Conservation (phyloP, 1,139 yeast genomes). For the Pichia sp. region DNA sequence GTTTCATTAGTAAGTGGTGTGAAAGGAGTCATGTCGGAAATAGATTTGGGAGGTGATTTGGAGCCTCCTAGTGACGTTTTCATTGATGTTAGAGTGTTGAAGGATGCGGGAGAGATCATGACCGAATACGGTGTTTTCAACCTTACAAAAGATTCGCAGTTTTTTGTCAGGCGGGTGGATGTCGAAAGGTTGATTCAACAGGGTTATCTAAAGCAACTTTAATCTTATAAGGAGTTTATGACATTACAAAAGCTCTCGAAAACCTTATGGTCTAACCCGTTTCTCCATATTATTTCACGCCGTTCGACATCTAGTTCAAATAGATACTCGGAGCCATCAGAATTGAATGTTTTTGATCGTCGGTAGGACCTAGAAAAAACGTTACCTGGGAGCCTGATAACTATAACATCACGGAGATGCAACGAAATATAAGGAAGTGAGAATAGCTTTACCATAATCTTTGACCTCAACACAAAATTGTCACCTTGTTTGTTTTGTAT, state of each 20-base stretch:
- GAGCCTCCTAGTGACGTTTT: constrained; percentile 90
- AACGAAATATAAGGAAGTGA: constrained; percentile 10
- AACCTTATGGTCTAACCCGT: constrained; percentile 23
- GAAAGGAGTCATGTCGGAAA: constrained; percentile 74
- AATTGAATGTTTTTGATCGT: constrained; percentile 11
- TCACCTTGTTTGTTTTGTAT: not conserved
- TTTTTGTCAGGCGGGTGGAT: constrained; percentile 88
- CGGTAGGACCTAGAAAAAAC: constrained; percentile 27
- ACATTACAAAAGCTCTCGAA: constrained; percentile 30
- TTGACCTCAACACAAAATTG: not conserved
- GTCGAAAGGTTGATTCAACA: constrained; percentile 92
- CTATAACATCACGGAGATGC: not conserved
- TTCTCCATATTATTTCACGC: constrained; percentile 21
- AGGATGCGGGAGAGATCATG: constrained; percentile 95
- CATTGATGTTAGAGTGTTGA: constrained; percentile 86
- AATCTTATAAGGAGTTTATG: constrained; percentile 15
- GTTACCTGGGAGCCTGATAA: constrained; percentile 13
- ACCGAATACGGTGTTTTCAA: constrained; percentile 97
- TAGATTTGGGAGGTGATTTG: constrained; percentile 84
- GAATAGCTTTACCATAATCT: not conserved
- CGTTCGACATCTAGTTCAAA: constrained; percentile 3
- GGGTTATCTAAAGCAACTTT: constrained; percentile 80
- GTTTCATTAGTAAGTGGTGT: constrained; percentile 68
- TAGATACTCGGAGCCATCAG: constrained; percentile 9
- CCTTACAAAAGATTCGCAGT: constrained; percentile 90